Conservation (phyloP, 2,329 filamentous ascomycete genomes). For the Aureobasidium sp. region DNA sequence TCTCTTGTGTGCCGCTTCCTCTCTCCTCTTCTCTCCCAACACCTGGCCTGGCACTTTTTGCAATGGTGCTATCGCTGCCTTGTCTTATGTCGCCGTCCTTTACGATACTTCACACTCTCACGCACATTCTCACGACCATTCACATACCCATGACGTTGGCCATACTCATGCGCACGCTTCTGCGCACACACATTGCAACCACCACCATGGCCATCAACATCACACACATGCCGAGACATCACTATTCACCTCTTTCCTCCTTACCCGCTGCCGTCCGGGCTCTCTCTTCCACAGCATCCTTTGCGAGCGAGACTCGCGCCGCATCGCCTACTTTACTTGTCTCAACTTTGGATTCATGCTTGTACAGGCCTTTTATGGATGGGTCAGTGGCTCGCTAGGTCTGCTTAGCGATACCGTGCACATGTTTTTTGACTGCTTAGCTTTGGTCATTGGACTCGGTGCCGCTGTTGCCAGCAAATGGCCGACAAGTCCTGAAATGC, state of each 20-base stretch:
- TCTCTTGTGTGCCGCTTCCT: constrained; percentile 25
- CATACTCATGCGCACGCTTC: neutral
- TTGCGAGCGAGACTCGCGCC: constrained; percentile 81
- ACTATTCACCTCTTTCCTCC: constrained; percentile 61
- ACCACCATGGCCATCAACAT: constrained; percentile 21
- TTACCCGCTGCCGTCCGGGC: constrained; percentile 62
- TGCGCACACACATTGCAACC: constrained; percentile 20
- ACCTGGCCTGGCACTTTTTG: constrained; percentile 29
- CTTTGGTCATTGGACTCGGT: constrained; percentile 79
- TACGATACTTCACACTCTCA: constrained; percentile 32
- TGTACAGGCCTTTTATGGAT: constrained; percentile 89
- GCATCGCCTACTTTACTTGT: constrained; percentile 95
- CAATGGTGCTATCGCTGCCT: constrained; percentile 28
- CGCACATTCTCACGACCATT: constrained; percentile 25
- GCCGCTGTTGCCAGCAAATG: constrained; percentile 95
- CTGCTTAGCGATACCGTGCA: constrained; percentile 97
- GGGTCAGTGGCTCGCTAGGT: constrained; percentile 84
- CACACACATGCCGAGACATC: constrained; percentile 47
- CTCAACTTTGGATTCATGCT: constrained; percentile 94
- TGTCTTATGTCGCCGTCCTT: constrained; percentile 33
- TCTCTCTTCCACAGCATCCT: constrained; percentile 81
- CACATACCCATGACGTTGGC: constrained; percentile 25
- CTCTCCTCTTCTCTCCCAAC: constrained; percentile 30
- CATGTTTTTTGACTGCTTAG: constrained; percentile 98
- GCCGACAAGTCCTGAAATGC: constrained; percentile 81